Evolutionary conservation across 768 basidiomycete species (phyloP), one percentile per base, ranked within the genome.

Genomic region (Lepiota brunneoincarnata): DNA sequence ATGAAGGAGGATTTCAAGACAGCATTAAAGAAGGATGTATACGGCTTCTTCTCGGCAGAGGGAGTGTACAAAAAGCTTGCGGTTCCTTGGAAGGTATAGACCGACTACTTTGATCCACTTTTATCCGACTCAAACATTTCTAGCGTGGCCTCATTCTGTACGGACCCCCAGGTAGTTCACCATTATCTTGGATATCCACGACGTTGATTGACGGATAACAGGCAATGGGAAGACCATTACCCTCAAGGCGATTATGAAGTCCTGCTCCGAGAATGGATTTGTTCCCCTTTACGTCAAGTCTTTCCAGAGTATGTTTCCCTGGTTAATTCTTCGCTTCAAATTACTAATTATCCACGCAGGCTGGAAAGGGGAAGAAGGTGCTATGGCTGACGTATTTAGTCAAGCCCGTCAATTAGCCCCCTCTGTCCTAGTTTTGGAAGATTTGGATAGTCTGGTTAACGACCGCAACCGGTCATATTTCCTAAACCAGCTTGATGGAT

Each of bases 221-320:
- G 90, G 91, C 6, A 92, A 93, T 58, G 91, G 91, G 6, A 91
- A 91, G 66, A 90, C 88, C 0, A 91, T 92, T 69, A 88, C 80
- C 51, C 70, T 94, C 61, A 92, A 91, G 66, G 84, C 81, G 7
- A 82, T 93, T 57, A 92, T 93, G 86, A 89, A 86, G 65, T 76
- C 77, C 1, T 85, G 85, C 55, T 75, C 77, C 38, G 83, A 79
- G 18, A 74, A 72, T 51, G 86, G 82, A 0, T 84, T 85, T 58
- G 73, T 76, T 9, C 84, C 87, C 2, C 77, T 95, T 20, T 93
- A 93, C 59, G 89, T 94, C 59, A 91, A 87, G 65, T 86, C 88
- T 6, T 89, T 93, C 73, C 75, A 79, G 56, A 79, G 89, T 87
- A 64, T 51, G 78, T 61, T 18, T 55, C 26, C 51, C 23, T 48